Base-by-base conservation (phyloP, 305 asterid genomes). In the Rubia peregrina region DNA sequence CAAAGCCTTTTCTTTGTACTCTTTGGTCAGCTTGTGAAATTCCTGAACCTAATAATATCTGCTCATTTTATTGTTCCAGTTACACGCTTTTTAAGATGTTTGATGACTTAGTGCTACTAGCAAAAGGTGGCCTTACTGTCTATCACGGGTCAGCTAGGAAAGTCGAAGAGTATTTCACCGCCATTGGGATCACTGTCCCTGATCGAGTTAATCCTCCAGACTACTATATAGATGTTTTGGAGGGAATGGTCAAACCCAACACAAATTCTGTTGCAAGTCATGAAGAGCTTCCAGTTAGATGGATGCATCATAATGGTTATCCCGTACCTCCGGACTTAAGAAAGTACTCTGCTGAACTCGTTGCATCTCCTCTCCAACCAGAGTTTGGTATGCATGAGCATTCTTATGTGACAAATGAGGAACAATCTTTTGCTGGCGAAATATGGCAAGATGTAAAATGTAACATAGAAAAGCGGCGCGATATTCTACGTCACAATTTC, bases 121-220 rank as follows among this genome's bases (percentile, higher is more conserved):
- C 98, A 65, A 94, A 88, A 80, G 97, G 95, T 67, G 98, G 98
- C 72, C 86, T 94, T 11, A 85, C 88, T 16, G 98, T 85, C 73
- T 94, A 94, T 75, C 96, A 91, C 33, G 98, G 98, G 36, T 85
- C 98, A 0, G 95, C 80, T 67, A 83, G 82, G 78, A 85, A 86
- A 83, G 96, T 83, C 8, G 98, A 94, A 76, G 96, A 85, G 61
- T 91, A 94, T 83, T 94, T 94, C 75, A 72, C 90, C 38, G 73
- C 85, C 74, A 91, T 84, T 36, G 96, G 96, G 9, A 89, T 94
- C 71, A 76, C 77, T 30, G 96, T 91, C 51, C 98, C 98, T 0
- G 98, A 91, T 40, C 95, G 98, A 24, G 82, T 91, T 61, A 91
- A 91, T 80, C 98, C 98, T 74, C 98, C 98, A 2, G 98, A 94